These are phyloP conservation scores for Malassezia furfur DNA, from an alignment of 1,284 basidiomycete species.

Conservation along the genomic window DNA sequence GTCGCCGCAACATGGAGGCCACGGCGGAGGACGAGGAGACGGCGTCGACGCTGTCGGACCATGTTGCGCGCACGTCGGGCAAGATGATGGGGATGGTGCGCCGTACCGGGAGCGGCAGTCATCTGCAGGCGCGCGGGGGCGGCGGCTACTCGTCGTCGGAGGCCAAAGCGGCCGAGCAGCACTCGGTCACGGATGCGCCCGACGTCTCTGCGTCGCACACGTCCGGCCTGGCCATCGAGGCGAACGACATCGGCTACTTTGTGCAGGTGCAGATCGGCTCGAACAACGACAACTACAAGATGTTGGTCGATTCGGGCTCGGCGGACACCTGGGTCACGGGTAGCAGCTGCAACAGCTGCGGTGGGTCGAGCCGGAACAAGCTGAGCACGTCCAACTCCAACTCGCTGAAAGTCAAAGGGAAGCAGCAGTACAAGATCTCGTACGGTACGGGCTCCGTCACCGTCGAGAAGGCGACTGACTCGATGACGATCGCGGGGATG, in stretches of 20 bases:
- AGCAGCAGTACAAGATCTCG: conserved; percentile 59
- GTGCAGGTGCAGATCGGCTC: conserved; percentile 68
- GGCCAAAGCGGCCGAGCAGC: conserved; percentile 7
- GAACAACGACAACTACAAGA: conserved; percentile 60
- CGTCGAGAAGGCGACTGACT: conserved; percentile 62
- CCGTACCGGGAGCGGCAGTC: neutral
- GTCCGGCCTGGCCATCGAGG: conserved; percentile 65
- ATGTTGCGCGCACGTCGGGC: neutral
- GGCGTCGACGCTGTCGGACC: neutral
- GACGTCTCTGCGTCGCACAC: conserved; percentile 55
- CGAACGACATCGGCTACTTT: conserved; percentile 58
- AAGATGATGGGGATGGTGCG: conserved; percentile 4
- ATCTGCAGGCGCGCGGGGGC: neutral
- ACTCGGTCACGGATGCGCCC: conserved; percentile 23
- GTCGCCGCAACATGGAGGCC: neutral
- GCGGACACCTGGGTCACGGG: conserved; percentile 63
- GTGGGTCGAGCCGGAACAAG: conserved; percentile 54
- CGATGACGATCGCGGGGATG: conserved; percentile 62
- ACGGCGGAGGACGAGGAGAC: neutral
- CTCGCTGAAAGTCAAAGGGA: conserved; percentile 54
- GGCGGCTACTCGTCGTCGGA: conserved; percentile 10
- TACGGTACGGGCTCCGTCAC: conserved; percentile 64
- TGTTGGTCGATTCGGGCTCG: conserved; percentile 70
- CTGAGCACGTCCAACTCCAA: conserved; percentile 61
- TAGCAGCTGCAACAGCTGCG: conserved; percentile 26